Evolutionary conservation across 164 flowering plant species (phyloP), one percentile per base, ranked within the genome.

Genomic region (Tetracentron sinense): DNA sequence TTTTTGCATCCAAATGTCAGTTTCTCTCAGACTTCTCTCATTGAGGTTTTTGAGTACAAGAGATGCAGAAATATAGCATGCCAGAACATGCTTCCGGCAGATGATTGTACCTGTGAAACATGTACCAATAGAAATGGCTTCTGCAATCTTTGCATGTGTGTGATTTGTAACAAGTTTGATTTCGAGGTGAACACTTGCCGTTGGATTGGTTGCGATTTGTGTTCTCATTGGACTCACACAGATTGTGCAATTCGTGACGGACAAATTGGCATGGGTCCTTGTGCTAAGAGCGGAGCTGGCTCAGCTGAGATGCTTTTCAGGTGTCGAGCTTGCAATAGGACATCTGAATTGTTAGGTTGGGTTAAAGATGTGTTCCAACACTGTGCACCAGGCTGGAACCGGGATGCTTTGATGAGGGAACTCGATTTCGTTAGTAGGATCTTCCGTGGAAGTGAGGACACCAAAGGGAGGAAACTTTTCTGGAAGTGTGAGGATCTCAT

Each of bases 171-270:
- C 83, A 94, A 89, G 79, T 91, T 94, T 73, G 97, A 91, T 69
- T 94, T 91, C 74, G 97, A 90, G 74, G 97, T 94, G 68, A 92
- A 94, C 70, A 91, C 99, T 2, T 94, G 96, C 70, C 87, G 96
- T 0, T 94, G 99, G 99, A 79, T 94, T 63, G 99, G 99, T 61
- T 94, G 99, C 69, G 97, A 94, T 67, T 55, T 79, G 65, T 94
- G 99, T 69, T 89, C 92, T 60, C 99, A 94, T 63, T 94, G 97
- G 99, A 89, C 97, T 47, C 99, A 94, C 70, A 94, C 97, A 0
- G 99, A 91, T 62, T 94, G 99, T 74, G 99, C 99, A 17, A 88
- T 88, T 60, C 90, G 85, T 38, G 87, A 85, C 69, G 94, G 94
- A 49, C 87, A 74, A 64, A 86, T 94, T 64, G 82, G 84, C 42